Conservation (phyloP, 345 rosid genomes). For the Cardamine chenopodiifolia region DNA sequence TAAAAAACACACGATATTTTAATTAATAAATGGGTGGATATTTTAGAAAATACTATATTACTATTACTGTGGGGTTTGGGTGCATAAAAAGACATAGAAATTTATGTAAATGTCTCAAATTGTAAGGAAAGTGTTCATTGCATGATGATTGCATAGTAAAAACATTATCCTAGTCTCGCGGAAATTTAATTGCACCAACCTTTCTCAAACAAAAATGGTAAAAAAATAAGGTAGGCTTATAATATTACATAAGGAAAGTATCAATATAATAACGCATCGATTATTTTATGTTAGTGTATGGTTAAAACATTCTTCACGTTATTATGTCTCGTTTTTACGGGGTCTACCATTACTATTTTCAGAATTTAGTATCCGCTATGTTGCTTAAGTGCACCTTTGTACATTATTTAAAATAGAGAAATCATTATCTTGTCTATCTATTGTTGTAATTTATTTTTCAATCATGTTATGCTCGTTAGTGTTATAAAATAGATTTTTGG, state of each 20-base stretch:
- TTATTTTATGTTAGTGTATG: background rate
- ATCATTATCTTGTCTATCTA: background rate
- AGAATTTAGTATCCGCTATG: background rate
- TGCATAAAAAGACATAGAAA: constrained; percentile 11
- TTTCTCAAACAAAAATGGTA: constrained; percentile 36
- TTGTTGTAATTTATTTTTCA: constrained; percentile 6
- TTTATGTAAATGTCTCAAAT: constrained; percentile 3
- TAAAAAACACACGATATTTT: background rate
- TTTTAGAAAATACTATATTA: constrained; percentile 10
- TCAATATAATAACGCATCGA: constrained; percentile 18
- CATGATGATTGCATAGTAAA: constrained; percentile 47
- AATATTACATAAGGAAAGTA: constrained; percentile 30
- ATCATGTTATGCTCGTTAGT: background rate
- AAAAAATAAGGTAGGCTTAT: constrained; percentile 22
- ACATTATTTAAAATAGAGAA: constrained; percentile 10
- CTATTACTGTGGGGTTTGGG: constrained; percentile 18
- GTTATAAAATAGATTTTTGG: background rate
- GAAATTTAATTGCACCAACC: constrained; percentile 28
- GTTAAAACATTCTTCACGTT: constrained; percentile 29
- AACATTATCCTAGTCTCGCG: constrained; percentile 34
- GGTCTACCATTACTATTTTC: background rate
- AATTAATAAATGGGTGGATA: background rate
- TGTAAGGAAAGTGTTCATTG: constrained; percentile 26
- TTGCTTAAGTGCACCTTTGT: constrained; percentile 6
- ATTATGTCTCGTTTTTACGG: constrained; percentile 28